Base-by-base conservation (phyloP, 2,329 filamentous ascomycete genomes). In the Alternaria alternata region DNA sequence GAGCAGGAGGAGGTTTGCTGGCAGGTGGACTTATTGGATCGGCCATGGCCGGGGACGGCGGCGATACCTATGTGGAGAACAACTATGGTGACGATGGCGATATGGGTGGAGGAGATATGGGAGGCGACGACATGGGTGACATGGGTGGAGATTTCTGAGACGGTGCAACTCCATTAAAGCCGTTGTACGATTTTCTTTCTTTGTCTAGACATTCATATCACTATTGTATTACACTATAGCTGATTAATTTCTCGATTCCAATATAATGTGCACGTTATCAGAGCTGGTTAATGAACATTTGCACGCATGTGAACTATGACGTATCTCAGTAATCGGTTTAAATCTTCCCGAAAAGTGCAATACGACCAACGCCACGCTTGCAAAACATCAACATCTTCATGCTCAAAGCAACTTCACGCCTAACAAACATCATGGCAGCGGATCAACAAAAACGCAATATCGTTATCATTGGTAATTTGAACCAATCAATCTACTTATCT, bases 1-100 rank as follows among this genome's bases (percentile, higher is more conserved):
- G 93, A 81, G 78, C 92, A 4, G 93, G 93, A 67, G 93, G 90
- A 64, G 93, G 93, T 77, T 73, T 97, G 74, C 71, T 97, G 1
- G 94, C 93, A 68, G 93, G 93, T 56, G 86, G 88, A 63, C 63
- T 96, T 70, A 78, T 96, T 32, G 89, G 85, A 2, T 83, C 90
- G 72, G 89, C 89, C 1, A 83, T 94, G 57, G 86, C 72, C 46
- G 76, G 71, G 5, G 72, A 75, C 49, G 64, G 66, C 7, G 73
- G 68, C 6, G 60, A 68, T 28, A 69, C 60, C 5, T 70, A 66
- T 52, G 64, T 68, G 6, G 69, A 59, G 32, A 59, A 64, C n/a
- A 69, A 68, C 42, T 63, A 48, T 28, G 68, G 65, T 42, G 52
- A 59, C 16, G 57, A 56, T 14, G 70, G 65, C 18, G 64, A 63